These are phyloP conservation scores for Candida rishiriensis DNA, from an alignment of 805 yeast species.

Conservation along the genomic window DNA sequence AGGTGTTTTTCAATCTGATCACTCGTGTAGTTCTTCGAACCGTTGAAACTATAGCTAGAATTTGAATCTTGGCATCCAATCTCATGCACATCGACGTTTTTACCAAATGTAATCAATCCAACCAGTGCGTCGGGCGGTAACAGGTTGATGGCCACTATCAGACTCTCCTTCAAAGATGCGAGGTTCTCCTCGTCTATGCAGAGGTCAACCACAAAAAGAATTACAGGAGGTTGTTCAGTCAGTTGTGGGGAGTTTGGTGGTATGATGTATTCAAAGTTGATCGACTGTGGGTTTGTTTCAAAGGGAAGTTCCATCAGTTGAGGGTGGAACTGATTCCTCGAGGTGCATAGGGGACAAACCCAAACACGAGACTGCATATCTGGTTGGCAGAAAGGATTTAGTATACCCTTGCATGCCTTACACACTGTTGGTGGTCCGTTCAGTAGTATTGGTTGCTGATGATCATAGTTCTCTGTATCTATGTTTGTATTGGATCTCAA, in stretches of 20 bases:
- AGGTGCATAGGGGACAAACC: slow-evolving; percentile 55
- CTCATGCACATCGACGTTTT: slow-evolving; percentile 55
- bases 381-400: slow-evolving; percentile 47
- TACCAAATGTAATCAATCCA: slow-evolving; percentile 57
- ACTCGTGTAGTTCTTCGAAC: slow-evolving; percentile 44
- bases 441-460: slow-evolving; percentile 25
- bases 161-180: slow-evolving; percentile 45
- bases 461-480: slow-evolving; percentile 7
- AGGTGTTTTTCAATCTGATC: slow-evolving; percentile 43
- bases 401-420: slow-evolving; percentile 48
- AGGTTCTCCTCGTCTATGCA: slow-evolving; percentile 50
- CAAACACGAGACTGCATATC: slow-evolving; percentile 34
- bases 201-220: slow-evolving; percentile 53
- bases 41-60: slow-evolving; percentile 47
- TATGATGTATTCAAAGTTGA: slow-evolving; percentile 50
- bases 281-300: slow-evolving; percentile 34
- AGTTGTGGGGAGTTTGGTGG: slow-evolving; percentile 10
- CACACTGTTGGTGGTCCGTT: slow-evolving; percentile 44
- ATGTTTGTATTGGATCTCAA: slow-evolving; percentile 38
- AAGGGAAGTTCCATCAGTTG: slow-evolving; percentile 26
- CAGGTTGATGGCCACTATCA: slow-evolving; percentile 36
- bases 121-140: slow-evolving; percentile 53
- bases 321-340: slow-evolving; percentile 38
- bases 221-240: slow-evolving; percentile 39
- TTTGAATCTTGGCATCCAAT: slow-evolving; percentile 33